Base-by-base conservation (phyloP, 495 filamentous ascomycete species). In the Polyplosphaeria fusca region DNA sequence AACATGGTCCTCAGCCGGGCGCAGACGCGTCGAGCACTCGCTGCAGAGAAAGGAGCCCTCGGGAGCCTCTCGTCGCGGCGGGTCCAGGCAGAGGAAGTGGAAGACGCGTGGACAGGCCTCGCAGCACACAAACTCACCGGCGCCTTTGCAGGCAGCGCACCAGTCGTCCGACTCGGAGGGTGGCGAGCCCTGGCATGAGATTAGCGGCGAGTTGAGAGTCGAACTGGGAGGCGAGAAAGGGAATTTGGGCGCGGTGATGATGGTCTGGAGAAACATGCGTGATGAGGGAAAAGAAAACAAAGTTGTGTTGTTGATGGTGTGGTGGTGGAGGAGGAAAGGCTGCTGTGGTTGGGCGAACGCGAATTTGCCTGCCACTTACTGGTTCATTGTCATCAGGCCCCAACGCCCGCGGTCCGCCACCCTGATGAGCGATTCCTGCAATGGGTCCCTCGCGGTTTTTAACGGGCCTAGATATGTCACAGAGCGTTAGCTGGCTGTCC, bases 51-150 rank as follows among this genome's bases (percentile, higher is more conserved):
- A 97, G 58, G 88, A 82, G 19, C 83, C 85, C 28, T 86, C 79
- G 37, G 86, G 84, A 43, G 82, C 77, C 47, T 77, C 74, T 44
- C 82, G 76, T 59, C 91, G 72, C 4, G 89, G 86, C 49, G 92
- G 91, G 64, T 92, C 83, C 40, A 90, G 75, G 68, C 93, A 98
- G 40, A 75, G 75, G 66, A 90, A 89, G 69, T 98, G 93, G 71
- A 90, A 96, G 0, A 89, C 86, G 41, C 86, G 82, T 16, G 80
- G 78, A 74, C 93, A 98, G 43, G 86, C 86, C 70, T 97, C 93
- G 70, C 93, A 98, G 73, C 92, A 96, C 53, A 97, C 74, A 23
- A 98, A 75, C 47, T 85, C 77, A n/a, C 93, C 93, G 48, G 81
- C 85, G 37, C 83, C 82, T 61, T 84, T 82, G 71, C 93, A 98